Evolutionary conservation across 306 rosid species (phyloP), one percentile per base, ranked within the genome.

Genomic region (Cucurbita moschata): DNA sequence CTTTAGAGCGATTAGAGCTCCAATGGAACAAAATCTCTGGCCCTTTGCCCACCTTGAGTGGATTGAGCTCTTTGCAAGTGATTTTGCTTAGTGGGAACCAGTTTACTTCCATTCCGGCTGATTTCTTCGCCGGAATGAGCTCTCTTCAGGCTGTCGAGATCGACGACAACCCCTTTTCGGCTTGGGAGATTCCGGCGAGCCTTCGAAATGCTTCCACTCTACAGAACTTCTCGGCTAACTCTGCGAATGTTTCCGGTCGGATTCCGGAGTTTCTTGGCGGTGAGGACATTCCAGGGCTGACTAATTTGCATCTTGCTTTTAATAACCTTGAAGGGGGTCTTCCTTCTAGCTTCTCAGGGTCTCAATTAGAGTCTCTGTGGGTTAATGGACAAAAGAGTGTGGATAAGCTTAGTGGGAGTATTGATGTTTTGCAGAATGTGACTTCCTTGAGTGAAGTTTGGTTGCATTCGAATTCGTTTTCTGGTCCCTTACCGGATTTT

Each of bases 21-120:
- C 96, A 90, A 11, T 87, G 81, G 84, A 92, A 92, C 77, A 86
- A 87, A 54, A 79, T 92, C 64, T 79, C 96, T 1, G 96, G 98
- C 40, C 90, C 96, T 16, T 58, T 92, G 30, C 96, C 98, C 4
- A 79, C 76, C 16, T 78, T 92, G 37, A 78, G 40, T n/a, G 88
- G 87, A 38, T 78, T 90, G 16, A 51, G 59, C 50, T 82, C 83
- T 0, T 79, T 92, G 12, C 88, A 80, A 72, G 90, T 84, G 0
- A 15, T 92, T 44, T 8, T 87, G 75, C 86, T 87, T 56, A 76
- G 86, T 53, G 69, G 72, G 78, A 92, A 90, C 76, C 72, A 75
- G 57, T 86, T 92, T 75, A 79, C 79, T 71, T 76, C 85, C 1
- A 52, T 92, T 64, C 90, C 96, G 5, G 35, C 57, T 10, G 90